Conservation (phyloP, 352 stramenopile species). For the Pythium apleroticum region DNA sequence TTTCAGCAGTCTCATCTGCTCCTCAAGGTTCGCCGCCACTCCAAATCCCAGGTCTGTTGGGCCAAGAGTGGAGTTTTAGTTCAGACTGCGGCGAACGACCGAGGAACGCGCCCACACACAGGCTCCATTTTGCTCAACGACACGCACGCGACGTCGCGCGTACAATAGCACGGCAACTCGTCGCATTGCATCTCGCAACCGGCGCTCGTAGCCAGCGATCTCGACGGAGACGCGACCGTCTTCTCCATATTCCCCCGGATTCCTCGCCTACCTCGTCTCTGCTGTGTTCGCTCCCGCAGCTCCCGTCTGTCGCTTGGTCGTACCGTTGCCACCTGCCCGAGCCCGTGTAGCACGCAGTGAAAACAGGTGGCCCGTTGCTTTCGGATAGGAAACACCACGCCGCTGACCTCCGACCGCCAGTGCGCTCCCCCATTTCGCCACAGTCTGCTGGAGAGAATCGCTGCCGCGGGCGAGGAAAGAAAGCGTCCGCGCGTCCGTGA, state of each 20-base stretch:
- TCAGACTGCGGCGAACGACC: slow-evolving; percentile 2
- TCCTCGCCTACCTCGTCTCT: not conserved
- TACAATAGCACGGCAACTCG: not conserved
- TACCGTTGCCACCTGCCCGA: slow-evolving; percentile 1
- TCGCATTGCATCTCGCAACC: not conserved
- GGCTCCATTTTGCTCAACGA: not conserved
- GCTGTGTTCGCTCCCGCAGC: not conserved
- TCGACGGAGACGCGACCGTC: not conserved
- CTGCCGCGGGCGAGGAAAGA: not conserved
- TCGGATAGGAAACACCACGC: slow-evolving; percentile 3
- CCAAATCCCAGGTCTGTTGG: no score
- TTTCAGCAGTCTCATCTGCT: not conserved
- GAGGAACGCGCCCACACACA: not conserved
- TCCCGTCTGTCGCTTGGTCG: slow-evolving; percentile 7
- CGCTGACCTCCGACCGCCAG: not conserved
- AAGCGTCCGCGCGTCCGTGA: no score
- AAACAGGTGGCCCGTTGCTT: slow-evolving; percentile 11
- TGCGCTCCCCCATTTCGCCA: not conserved
- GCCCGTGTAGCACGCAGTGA: slow-evolving; percentile 3
- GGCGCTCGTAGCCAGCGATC: not conserved
- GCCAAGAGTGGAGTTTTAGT: no score
- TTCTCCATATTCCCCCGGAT: not conserved
- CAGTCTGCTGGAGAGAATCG: not conserved
- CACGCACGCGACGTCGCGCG: slow-evolving; percentile 2
- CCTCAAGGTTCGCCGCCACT: not conserved